Evolutionary conservation across 805 yeast genomes (phyloP), one percentile per base, ranked within the genome.

Genomic region (Teunomyces panamensis): DNA sequence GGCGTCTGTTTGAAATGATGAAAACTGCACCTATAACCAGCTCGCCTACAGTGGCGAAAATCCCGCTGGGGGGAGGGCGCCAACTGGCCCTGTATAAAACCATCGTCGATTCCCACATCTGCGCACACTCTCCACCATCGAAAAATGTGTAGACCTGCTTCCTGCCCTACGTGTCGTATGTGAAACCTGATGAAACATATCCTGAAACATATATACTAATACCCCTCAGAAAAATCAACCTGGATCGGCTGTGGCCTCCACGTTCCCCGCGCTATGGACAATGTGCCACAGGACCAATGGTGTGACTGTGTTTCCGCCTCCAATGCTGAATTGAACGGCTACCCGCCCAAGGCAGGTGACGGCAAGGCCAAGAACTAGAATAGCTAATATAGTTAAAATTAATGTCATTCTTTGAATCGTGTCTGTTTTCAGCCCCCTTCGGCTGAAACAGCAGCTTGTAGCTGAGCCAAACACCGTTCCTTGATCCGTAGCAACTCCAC

Each of bases 241-340:
- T 75, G 79, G 79, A 55, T 56, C 27, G 80, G 80, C 11, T 75
- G 80, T 59, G 80, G 79, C 2, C 42, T 56, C 30, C 80, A 75
- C 51, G 63, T 74, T 34, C 69, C 77, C 9, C 17, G 52, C 1
- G 77, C 76, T 9, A 71, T 75, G 77, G 49, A 55, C n/a, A 49
- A 51, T 5, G 53, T 57, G 13, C 67, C 74, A 9, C 62, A 63
- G 44, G 65, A 58, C 8, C 48, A 69, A 32, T 73, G 78, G 76
- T 64, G 68, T 44, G 55, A 53, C 9, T 64, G 68, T 49, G 53
- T 51, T 20, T 54, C 74, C 47, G 49, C 56, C 30, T 68, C 72
- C 16, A 54, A 53, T 8, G 64, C 59, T 37, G 56, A 65, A 5
- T 51, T 60, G 3, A 52, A 51, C 11, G 71, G 63, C 1, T 71